A percentile compares a stretch with the other conserved stretches of the same genome.
Conservation (phyloP, 2,329 filamentous ascomycete species). For the Canariomyces notabilis region DNA sequence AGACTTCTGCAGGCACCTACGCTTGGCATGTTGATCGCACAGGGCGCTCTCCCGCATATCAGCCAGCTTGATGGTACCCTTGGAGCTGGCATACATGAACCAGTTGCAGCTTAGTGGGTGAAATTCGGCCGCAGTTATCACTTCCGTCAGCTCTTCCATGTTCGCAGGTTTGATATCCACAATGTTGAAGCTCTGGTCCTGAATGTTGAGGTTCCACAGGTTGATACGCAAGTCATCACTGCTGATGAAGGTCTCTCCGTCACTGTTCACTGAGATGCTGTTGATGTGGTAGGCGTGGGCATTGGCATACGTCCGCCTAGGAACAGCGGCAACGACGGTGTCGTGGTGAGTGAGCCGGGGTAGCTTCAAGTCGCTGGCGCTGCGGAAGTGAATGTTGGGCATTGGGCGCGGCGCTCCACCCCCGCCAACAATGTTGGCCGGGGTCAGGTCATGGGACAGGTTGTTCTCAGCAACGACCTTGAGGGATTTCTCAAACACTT, state of each 20-base stretch:
- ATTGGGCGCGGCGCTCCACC: conserved; percentile 72
- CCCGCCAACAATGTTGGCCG: conserved; percentile 64
- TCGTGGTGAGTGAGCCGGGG: conserved; percentile 96
- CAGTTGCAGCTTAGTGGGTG: conserved; percentile 96
- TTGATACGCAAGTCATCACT: conserved; percentile 97
- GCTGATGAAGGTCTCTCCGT: conserved; percentile 98
- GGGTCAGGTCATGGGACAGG: conserved; percentile 87
- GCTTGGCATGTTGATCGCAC: conserved; percentile 91
- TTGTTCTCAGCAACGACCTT: conserved; percentile 99
- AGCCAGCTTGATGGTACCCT: conserved; percentile 96
- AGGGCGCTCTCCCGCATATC: conserved; percentile 97
- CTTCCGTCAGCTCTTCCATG: conserved; percentile 98
- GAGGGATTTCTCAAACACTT: conserved; percentile 98
- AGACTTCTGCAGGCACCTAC: conserved; percentile 50
- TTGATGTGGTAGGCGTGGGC: conserved; percentile 99
- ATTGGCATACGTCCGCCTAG: conserved; percentile 93
- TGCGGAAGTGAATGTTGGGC: conserved; percentile 70
- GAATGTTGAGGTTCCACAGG: conserved; percentile 98
- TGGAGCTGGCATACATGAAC: conserved; percentile 99
- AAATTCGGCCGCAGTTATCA: conserved; percentile 97
- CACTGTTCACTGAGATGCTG: conserved; percentile 99
- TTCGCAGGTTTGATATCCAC: conserved; percentile 99
- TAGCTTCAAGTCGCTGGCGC: conserved; percentile 78
- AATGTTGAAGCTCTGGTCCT: conserved; percentile 99
- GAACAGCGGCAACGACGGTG: conserved; percentile 94